Base-by-base conservation (phyloP, 2,329 filamentous ascomycete species). In the Bipolaris cookei region DNA sequence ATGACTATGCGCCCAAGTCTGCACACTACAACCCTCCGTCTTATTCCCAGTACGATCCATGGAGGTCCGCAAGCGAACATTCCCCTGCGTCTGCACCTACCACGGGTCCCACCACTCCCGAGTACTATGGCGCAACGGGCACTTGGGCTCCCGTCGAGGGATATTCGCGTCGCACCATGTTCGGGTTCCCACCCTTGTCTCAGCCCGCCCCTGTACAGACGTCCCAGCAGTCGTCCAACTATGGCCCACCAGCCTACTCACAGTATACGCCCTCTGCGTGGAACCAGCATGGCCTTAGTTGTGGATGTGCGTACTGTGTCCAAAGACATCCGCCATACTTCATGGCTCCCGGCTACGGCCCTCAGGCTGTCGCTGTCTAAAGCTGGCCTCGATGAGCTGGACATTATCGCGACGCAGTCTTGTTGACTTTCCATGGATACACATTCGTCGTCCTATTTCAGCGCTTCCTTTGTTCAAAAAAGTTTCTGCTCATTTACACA, bases 71-170 rank as follows among this genome's bases (percentile, higher is more conserved):
- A 67, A 82, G 58, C 72, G 76, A 78, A 20, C 69, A 79, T 57
- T 84, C 83, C 44, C 83, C 83, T 58, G 78, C 81, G n/a, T 84
- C 82, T 25, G 81, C 81, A 43, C 80, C 82, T 14, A 81, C 82
- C 56, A 84, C 82, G 34, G 82, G 81, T 38, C 79, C 83, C 20
- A 80, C 80, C 47, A 84, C 83, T 38, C 83, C 83, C 16, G 83
- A 84, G 59, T 83, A 83, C 64, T 78, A 81, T 69, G 80, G 79
- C 55, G 71, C 77, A 39, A 74, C 77, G 49, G 77, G 77, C 57
- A 71, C 76, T 58, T 83, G 83, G 75, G 83, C 77, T 65, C 79
- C 83, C 28, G 64, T 68, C 43, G 76, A 77, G 51, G 74, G 75
- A 32, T 77, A 77, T 62, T 77, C 76, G 44, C 73, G 75, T 69